These are phyloP conservation scores for Cladosporium velox DNA, from an alignment of 2,329 filamentous ascomycete genomes.

Conservation along the genomic window DNA sequence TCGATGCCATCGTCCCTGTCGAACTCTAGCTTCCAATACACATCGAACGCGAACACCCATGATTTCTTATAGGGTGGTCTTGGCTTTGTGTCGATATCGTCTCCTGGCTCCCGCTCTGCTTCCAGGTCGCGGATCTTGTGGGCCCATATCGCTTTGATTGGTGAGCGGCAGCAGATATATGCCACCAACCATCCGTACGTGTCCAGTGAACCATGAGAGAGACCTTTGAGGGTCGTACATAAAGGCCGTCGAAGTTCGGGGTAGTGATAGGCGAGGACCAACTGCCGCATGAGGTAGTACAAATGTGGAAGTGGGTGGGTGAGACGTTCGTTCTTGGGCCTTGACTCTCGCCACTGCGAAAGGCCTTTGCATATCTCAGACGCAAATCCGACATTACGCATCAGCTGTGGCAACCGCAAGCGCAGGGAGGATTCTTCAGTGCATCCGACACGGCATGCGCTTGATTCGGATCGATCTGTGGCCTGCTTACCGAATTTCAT, in stretches of 20 bases:
- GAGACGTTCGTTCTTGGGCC: not conserved
- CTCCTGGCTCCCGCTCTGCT: not conserved
- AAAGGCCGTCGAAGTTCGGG: not conserved
- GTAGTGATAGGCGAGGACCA: not conserved
- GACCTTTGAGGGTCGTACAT: not conserved
- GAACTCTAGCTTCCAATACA: not conserved
- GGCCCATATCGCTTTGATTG: not conserved
- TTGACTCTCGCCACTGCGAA: not conserved
- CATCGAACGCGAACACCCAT: not conserved
- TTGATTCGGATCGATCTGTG: not conserved
- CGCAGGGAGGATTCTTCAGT: not conserved
- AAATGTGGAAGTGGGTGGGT: not conserved
- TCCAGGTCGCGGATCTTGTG: not conserved
- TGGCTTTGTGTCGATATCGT: not conserved
- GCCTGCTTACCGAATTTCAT: not conserved
- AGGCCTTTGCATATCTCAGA: not conserved
- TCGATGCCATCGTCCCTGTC: not conserved
- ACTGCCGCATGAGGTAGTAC: not conserved
- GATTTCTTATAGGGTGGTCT: not conserved
- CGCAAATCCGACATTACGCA: not conserved
- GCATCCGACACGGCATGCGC: not conserved
- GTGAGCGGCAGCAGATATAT: not conserved
- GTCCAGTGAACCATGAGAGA: not conserved
- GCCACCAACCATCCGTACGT: not conserved
- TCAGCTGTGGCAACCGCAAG: not conserved